phyloP scores from a whole-genome alignment of 116 monocot species.

The Iris pallida region DNA sequence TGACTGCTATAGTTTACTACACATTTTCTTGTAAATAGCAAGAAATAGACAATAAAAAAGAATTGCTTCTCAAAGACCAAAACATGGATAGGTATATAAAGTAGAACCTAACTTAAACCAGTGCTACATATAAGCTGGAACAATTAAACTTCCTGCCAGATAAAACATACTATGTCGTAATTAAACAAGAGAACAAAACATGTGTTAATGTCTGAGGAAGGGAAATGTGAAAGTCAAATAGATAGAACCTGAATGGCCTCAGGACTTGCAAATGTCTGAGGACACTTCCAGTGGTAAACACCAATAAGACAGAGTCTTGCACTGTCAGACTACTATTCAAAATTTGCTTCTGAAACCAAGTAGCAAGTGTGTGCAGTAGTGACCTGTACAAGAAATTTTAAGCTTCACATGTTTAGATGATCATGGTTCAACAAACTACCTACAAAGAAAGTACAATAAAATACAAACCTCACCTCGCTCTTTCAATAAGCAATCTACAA shows the following conservation, averaged over 20 bases:
- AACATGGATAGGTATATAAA: too few relatives aligned
- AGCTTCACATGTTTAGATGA: too few relatives aligned
- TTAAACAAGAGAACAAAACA: too few relatives aligned
- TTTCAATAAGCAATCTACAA: constrained; percentile 91
- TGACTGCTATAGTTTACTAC: too few relatives aligned
- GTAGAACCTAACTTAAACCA: too few relatives aligned
- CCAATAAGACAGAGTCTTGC: constrained; percentile 93
- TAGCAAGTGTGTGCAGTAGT: constrained; percentile 93
- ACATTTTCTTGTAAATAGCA: too few relatives aligned
- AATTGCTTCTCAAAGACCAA: too few relatives aligned
- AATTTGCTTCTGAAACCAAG: constrained; percentile 84
- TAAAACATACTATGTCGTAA: too few relatives aligned
- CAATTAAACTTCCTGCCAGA: too few relatives aligned
- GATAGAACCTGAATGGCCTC: constrained; percentile 81
- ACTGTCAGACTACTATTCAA: constrained; percentile 79
- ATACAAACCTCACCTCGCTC: constrained; percentile 69
- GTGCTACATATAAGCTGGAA: neutral
- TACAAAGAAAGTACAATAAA: neutral
- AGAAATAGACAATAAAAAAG: too few relatives aligned
- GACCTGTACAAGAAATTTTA: constrained; percentile 38
- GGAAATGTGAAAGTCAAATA: neutral
- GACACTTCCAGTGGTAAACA: constrained; percentile 86
- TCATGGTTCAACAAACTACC: neutral
- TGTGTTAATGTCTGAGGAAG: too few relatives aligned
- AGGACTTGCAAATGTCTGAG: constrained; percentile 88